phyloP scores from a whole-genome alignment of 2,329 filamentous ascomycete species.

The Albophoma yamanashiensis region DNA sequence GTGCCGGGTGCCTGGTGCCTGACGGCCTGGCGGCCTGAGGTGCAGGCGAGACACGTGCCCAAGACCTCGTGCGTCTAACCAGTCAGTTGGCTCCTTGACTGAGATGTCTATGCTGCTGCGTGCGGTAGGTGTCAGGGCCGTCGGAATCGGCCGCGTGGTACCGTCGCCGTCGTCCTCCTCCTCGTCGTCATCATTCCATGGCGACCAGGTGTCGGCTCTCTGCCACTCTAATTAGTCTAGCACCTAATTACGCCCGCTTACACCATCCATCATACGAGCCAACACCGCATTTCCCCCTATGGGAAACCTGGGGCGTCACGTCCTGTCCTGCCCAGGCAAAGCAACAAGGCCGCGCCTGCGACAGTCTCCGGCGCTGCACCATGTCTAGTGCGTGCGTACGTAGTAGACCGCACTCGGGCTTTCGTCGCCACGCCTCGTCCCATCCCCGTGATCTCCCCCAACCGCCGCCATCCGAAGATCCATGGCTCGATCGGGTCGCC shows the following conservation, averaged over 20 bases:
- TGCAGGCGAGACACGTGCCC: not conserved
- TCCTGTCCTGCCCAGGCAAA: not conserved
- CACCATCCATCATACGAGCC: too few relatives aligned
- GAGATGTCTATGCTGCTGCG: too few relatives aligned
- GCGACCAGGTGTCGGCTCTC: not conserved
- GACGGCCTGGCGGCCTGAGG: too few relatives aligned
- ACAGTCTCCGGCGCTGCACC: not conserved
- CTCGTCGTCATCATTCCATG: not conserved
- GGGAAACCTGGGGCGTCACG: not conserved
- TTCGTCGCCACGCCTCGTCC: not conserved
- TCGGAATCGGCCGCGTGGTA: not conserved
- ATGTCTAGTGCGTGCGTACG: not conserved
- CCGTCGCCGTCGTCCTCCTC: too few relatives aligned
- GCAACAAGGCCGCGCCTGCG: not conserved
- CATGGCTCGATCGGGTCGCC: not conserved
- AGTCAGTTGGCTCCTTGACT: too few relatives aligned
- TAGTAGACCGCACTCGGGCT: not conserved
- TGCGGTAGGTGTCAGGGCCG: not conserved
- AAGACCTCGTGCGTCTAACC: not conserved
- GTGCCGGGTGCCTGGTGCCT: not conserved
- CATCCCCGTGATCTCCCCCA: not conserved
- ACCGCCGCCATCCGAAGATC: too few relatives aligned
- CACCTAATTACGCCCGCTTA: not conserved
- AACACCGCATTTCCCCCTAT: too few relatives aligned
- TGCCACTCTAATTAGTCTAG: too few relatives aligned